These are phyloP conservation scores for Lagenaria siceraria DNA, from an alignment of 306 rosid genomes.

Conservation along the genomic window DNA sequence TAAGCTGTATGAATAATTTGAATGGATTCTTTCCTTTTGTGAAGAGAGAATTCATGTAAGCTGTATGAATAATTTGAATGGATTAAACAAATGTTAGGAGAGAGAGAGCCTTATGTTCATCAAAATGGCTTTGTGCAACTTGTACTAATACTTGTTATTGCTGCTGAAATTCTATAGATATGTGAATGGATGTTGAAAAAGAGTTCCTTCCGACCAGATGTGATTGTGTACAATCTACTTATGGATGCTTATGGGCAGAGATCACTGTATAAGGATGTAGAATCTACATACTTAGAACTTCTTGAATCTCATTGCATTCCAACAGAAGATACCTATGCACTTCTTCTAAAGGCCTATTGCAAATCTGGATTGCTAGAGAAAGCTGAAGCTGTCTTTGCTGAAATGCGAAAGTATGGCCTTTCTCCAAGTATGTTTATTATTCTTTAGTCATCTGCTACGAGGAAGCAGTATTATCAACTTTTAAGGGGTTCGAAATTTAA, in stretches of 20 bases:
- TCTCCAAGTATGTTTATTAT: conserved; percentile 50
- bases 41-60: neutral
- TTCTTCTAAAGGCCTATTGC: conserved; percentile 81
- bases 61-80: neutral
- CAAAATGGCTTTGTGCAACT: neutral
- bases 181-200: conserved; percentile 75
- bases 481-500: neutral
- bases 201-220: conserved; percentile 79
- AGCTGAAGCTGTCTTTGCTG: conserved; percentile 82
- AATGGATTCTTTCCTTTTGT: neutral
- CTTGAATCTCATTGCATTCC: conserved; percentile 65
- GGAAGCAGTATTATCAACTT: neutral
- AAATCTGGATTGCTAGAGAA: conserved; percentile 46
- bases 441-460: neutral
- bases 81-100: neutral
- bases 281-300: conserved; percentile 69
- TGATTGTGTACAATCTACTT: conserved; percentile 85
- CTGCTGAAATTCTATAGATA: conserved; percentile 29
- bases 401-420: conserved; percentile 59
- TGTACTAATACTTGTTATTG: neutral
- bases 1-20: neutral
- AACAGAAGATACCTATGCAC: conserved; percentile 88
- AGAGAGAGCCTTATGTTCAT: neutral
- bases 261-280: conserved; percentile 53
- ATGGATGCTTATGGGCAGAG: conserved; percentile 83